A percentile compares a stretch with the other conserved stretches of the same genome.
Evolutionary conservation across 495 filamentous ascomycete genomes (phyloP).

Genomic region (Xylaria flabelliformis): DNA sequence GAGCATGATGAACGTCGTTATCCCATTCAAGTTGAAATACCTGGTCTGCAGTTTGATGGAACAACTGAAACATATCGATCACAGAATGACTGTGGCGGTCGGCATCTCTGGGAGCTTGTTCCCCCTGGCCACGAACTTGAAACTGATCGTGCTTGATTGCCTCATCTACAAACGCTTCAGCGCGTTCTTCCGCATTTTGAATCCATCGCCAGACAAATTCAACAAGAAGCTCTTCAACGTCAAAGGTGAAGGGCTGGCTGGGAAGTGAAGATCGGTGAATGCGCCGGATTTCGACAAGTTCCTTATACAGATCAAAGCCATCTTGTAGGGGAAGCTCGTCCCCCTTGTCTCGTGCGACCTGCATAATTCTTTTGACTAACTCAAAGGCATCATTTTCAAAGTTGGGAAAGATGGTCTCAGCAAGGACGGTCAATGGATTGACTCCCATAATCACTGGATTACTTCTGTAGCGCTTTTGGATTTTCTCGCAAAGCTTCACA

Average conservation of each 20-base stretch:
- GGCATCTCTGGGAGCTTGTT: conserved; percentile 72
- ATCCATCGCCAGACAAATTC: conserved; percentile 98
- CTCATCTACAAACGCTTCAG: conserved; percentile 85
- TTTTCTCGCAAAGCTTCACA: conserved; percentile 78
- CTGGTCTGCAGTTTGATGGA: conserved; percentile 88
- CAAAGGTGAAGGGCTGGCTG: conserved; percentile 72
- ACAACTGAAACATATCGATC: conserved; percentile 92
- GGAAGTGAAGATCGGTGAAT: conserved; percentile 78
- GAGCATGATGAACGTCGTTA: conserved; percentile 89
- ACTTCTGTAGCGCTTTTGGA: conserved; percentile 88
- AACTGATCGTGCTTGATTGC: conserved; percentile 90
- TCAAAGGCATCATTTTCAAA: conserved; percentile 88
- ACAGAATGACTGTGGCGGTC: conserved; percentile 91
- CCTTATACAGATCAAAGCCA: conserved; percentile 90
- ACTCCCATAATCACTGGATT: conserved; percentile 92
- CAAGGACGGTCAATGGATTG: conserved; percentile 79
- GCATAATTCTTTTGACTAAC: conserved; percentile 79
- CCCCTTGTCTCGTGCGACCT: conserved; percentile 67
- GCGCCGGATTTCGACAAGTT: conserved; percentile 80
- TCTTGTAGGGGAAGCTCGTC: conserved; percentile 85
- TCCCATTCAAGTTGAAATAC: conserved; percentile 88
- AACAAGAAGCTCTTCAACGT: conserved; percentile 82
- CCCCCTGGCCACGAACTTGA: conserved; percentile 66
- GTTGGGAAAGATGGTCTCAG: conserved; percentile 82
- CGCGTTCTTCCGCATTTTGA: conserved; percentile 74